These are phyloP conservation scores for Hermanozyma aechmeae DNA, from an alignment of 805 yeast species.

Conservation along the genomic window DNA sequence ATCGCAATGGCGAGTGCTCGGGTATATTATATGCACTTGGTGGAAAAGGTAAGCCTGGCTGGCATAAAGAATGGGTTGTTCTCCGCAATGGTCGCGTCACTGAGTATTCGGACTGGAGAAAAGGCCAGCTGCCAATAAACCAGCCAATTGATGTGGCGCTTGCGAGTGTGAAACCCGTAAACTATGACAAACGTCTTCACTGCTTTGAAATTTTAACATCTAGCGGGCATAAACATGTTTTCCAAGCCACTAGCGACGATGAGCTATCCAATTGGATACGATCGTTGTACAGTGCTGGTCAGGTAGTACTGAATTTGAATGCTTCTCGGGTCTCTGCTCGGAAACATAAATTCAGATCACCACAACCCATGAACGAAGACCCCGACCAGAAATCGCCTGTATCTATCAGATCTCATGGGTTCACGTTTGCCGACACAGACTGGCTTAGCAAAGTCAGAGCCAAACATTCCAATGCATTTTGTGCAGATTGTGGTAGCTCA, in stretches of 20 bases:
- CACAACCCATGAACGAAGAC: no score
- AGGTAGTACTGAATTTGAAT: slow-evolving; percentile 22
- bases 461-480: no score
- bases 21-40: slow-evolving; percentile 53
- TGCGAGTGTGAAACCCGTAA: slow-evolving; percentile 47
- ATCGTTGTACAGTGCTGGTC: slow-evolving; percentile 50
- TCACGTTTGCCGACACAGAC: no score
- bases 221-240: slow-evolving; percentile 52
- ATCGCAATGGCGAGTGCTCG: slow-evolving; percentile 21
- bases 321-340: no score
- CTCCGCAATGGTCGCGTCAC: slow-evolving; percentile 56
- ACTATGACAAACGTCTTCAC: slow-evolving; percentile 36
- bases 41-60: slow-evolving; percentile 54
- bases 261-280: slow-evolving; percentile 66
- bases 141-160: slow-evolving; percentile 64
- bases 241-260: slow-evolving; percentile 62
- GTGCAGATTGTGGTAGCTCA: slow-evolving; percentile 72
- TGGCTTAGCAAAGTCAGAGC: no score
- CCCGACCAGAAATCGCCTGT: no score
- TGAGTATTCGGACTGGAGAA: slow-evolving; percentile 77
- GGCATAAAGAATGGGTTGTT: slow-evolving; percentile 89
- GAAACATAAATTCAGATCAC: no score
- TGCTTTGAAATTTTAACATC: slow-evolving; percentile 77
- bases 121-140: slow-evolving; percentile 50
- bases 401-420: no score